Percentiles rank a stretch among this genome's conserved stretches.
phyloP scores from a whole-genome alignment of 2,329 filamentous ascomycete species.

The Zarea fungicola region DNA sequence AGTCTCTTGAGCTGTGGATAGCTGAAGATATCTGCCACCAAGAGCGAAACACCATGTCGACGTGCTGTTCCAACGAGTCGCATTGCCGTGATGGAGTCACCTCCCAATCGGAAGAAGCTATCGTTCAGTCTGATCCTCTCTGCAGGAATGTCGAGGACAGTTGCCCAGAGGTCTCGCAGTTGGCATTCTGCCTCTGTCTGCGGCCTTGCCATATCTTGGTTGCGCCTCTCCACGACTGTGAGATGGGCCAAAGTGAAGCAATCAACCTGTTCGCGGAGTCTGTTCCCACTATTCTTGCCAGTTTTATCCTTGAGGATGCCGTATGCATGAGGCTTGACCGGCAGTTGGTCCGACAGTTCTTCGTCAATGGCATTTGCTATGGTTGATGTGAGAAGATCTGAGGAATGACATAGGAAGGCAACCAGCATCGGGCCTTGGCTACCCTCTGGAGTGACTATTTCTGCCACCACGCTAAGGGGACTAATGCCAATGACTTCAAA shows the following conservation, averaged over 20 bases:
- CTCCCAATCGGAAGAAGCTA: conserved; percentile 36
- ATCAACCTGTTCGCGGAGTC: conserved; percentile 10
- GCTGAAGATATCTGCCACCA: conserved; percentile 29
- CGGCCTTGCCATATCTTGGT: conserved; percentile 7
- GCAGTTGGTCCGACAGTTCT: neutral
- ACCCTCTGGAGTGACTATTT: conserved; percentile 11
- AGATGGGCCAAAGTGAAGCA: conserved; percentile 7
- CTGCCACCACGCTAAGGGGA: conserved; percentile 10
- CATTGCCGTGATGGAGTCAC: conserved; percentile 41
- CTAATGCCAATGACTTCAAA: neutral
- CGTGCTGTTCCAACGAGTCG: conserved; percentile 34
- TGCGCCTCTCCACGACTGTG: neutral
- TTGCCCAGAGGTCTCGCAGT: conserved; percentile 32
- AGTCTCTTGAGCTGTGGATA: conserved; percentile 25
- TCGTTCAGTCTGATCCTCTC: conserved; percentile 25
- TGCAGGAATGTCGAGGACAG: conserved; percentile 32
- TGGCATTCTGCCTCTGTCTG: conserved; percentile 11
- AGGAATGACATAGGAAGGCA: conserved; percentile 10
- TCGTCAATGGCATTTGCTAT: neutral
- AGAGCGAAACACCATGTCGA: conserved; percentile 23
- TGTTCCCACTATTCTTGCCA: conserved; percentile 13
- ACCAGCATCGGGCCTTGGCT: conserved; percentile 12
- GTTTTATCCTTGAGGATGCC: neutral
- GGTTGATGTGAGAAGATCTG: neutral
- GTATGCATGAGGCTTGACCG: neutral